Base-by-base conservation (phyloP, 2,329 filamentous ascomycete species). In the Verticillium longisporum region DNA sequence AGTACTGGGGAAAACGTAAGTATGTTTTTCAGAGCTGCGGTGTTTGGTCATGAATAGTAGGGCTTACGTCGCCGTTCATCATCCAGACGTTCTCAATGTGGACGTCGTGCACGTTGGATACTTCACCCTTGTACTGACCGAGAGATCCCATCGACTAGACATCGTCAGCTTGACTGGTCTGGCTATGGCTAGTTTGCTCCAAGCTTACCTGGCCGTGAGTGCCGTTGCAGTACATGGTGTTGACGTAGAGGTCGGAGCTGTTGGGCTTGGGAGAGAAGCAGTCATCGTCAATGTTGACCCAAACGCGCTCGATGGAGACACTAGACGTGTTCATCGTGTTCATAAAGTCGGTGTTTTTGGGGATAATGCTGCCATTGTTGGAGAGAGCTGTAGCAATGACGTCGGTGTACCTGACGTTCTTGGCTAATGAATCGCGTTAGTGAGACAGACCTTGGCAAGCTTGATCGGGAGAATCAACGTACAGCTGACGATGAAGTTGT, bases 271-370 rank as follows among this genome's bases (percentile, higher is more conserved):
- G 81, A 1, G 81, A 84, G 72, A 86, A 85, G 69, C 83, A 86
- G 69, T 86, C 84, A 62, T 86, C 81, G n/a, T 80, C 82, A 53
- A 81, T 80, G 59, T 84, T 79, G 31, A 83, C 77, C 69, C 77
- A 80, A 1, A 77, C 73, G 32, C 81, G 77, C 61, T 78, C 78
- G 18, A 85, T 79, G 0, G 71, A 79, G 7, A 87, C 69, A 0
- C 78, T 78, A 58, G 84, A 78, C 36, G 84, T 79, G 60, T 85
- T 86, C 60, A 83, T 74, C 0, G 82, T 82, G 72, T 88, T 84
- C 70, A 86, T 86, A 53, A 85, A 85, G 63, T 88, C 84, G 0
- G 83, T 86, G 69, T 88, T 87, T 67, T 84, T 84, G 4, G 84
- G 82, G 1, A 80, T 72, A 7, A 74, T 68, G 55, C 75, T 72